These are phyloP conservation scores for Phaseolus lunatus DNA, from an alignment of 306 rosid genomes.

Conservation along the genomic window DNA sequence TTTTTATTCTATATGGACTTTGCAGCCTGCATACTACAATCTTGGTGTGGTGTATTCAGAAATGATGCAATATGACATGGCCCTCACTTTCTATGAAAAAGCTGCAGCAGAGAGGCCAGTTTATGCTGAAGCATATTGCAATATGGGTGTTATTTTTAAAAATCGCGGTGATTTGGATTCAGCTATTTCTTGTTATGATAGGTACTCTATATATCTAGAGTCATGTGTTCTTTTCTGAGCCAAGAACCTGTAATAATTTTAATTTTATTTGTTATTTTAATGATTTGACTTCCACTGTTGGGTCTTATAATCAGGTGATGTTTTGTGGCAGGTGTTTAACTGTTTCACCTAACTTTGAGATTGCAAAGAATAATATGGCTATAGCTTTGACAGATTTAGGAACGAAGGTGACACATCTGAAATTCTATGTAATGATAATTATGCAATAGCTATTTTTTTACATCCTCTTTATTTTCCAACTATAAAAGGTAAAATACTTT, in stretches of 20 bases:
- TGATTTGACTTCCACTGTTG: conserved; percentile 27
- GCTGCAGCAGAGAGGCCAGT: conserved; percentile 97
- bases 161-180: conserved; percentile 97
- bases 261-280: neutral
- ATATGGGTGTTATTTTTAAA: conserved; percentile 97
- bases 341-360: conserved; percentile 98
- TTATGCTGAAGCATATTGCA: conserved; percentile 99
- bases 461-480: neutral
- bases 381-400: conserved; percentile 99
- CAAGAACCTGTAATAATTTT: conserved; percentile 24
- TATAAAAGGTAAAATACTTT: conserved; percentile 5
- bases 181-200: conserved; percentile 97
- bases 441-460: neutral
- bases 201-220: conserved; percentile 55
- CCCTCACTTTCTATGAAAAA: conserved; percentile 93
- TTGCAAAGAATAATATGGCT: conserved; percentile 99
- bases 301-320: conserved; percentile 34
- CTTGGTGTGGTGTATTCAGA: conserved; percentile 99
- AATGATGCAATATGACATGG: conserved; percentile 96
- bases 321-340: conserved; percentile 83
- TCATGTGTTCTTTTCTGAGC: conserved; percentile 5
- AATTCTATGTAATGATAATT: neutral
- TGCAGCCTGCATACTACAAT: conserved; percentile 98
- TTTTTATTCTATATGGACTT: conserved; percentile 32
- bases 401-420: conserved; percentile 73